phyloP scores from a whole-genome alignment of 106 monocot species.

The Dioscorea zingiberensis region DNA sequence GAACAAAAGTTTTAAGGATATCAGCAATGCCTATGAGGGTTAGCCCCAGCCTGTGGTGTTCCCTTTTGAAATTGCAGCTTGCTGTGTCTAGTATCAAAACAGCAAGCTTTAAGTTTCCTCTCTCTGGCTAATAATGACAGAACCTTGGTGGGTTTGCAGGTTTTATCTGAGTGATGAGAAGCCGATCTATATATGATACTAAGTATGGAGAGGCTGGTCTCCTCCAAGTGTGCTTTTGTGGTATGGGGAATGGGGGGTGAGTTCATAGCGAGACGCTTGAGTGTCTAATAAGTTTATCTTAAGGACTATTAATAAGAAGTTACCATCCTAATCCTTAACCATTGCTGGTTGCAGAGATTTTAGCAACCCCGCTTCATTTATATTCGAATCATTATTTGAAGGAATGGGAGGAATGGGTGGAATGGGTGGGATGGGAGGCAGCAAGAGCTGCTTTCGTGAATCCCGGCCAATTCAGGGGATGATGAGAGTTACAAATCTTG shows the following conservation, averaged over 20 bases:
- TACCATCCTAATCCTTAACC: no score
- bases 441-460: slow-evolving; percentile 66
- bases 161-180: slow-evolving; percentile 97
- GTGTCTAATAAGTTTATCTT: neutral
- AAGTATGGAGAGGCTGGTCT: slow-evolving; percentile 95
- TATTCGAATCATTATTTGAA: slow-evolving; percentile 89
- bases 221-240: slow-evolving; percentile 88
- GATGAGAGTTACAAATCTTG: slow-evolving; percentile 84
- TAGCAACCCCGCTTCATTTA: slow-evolving; percentile 83
- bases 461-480: slow-evolving; percentile 76
- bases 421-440: slow-evolving; percentile 58
- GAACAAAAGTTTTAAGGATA: slow-evolving; percentile 97
- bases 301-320: no score
- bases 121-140: no score
- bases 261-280: slow-evolving; percentile 14
- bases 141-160: slow-evolving; percentile 38
- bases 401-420: slow-evolving; percentile 80
- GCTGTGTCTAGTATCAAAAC: no score
- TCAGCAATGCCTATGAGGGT: slow-evolving; percentile 99
- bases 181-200: slow-evolving; percentile 78
- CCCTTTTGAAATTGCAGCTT: no score
- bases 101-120: no score
- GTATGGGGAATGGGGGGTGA: slow-evolving; percentile 89
- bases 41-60: neutral
- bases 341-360: slow-evolving; percentile 59